phyloP scores from a whole-genome alignment of 1,139 yeast genomes.

The Starmera stellimalicola region DNA sequence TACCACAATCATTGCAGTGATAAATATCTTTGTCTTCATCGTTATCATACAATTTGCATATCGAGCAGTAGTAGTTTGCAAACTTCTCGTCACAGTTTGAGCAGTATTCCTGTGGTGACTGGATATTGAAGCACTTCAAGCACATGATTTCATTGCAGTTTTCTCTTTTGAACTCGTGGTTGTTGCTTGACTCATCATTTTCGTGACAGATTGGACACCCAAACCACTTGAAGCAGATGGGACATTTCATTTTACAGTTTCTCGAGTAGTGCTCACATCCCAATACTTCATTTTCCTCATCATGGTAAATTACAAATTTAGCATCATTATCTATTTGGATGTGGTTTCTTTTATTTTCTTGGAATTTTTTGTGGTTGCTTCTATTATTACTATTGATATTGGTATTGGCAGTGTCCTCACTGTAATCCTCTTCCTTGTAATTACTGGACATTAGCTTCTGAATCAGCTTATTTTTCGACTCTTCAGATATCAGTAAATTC shows the following conservation, averaged over 20 bases:
- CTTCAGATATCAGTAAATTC: slow-evolving; percentile 35
- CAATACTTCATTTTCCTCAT: slow-evolving; percentile 32
- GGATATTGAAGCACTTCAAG: slow-evolving; percentile 71
- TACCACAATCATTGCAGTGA: slow-evolving; percentile 90
- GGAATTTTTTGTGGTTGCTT: slow-evolving; percentile 16
- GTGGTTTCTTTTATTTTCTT: slow-evolving; percentile 15
- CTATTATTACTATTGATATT: slow-evolving; percentile 14
- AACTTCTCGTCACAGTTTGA: slow-evolving; percentile 52
- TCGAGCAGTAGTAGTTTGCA: slow-evolving; percentile 69
- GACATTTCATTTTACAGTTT: slow-evolving; percentile 77
- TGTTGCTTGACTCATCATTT: slow-evolving; percentile 46
- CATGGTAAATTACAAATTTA: slow-evolving; percentile 40
- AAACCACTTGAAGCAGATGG: slow-evolving; percentile 64
- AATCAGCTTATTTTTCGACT: slow-evolving; percentile 51
- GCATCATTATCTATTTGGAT: slow-evolving; percentile 31
- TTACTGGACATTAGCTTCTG: slow-evolving; percentile 61
- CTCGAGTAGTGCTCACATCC: slow-evolving; percentile 85
- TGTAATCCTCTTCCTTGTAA: background rate
- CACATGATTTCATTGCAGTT: slow-evolving; percentile 66
- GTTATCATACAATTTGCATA: slow-evolving; percentile 77
- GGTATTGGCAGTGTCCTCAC: slow-evolving; percentile 4
- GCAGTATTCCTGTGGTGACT: slow-evolving; percentile 64
- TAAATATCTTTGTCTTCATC: slow-evolving; percentile 75
- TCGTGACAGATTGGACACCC: slow-evolving; percentile 83
- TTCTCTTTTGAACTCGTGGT: slow-evolving; percentile 42